Conservation (phyloP, 2,329 filamentous ascomycete species). For the Colletotrichum melonis region DNA sequence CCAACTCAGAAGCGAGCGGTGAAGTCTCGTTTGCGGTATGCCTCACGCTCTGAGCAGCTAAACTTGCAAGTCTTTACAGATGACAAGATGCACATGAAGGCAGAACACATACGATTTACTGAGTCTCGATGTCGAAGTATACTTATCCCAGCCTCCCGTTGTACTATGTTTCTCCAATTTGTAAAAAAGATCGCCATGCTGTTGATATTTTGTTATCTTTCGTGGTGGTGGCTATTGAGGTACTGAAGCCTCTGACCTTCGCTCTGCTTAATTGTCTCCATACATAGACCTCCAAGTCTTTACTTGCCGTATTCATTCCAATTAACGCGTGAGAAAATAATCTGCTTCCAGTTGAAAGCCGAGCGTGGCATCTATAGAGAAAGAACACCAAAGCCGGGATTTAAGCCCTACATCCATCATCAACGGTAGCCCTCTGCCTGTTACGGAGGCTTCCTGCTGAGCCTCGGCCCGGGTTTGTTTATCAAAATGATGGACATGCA, state of each 20-base stretch:
- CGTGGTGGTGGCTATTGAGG: background rate
- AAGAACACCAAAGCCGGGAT: background rate
- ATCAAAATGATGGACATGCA: background rate
- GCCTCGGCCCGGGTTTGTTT: background rate
- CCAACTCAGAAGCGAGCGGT: background rate
- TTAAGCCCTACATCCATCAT: constrained; percentile 32
- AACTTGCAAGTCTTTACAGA: background rate
- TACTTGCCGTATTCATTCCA: background rate
- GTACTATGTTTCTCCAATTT: no score
- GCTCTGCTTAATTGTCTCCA: background rate
- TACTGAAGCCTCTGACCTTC: background rate
- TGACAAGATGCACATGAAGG: background rate
- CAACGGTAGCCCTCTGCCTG: constrained; percentile 36
- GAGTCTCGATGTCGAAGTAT: no score
- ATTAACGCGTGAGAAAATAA: background rate
- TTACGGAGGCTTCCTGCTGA: constrained; percentile 22
- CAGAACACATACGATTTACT: background rate
- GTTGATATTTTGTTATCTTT: background rate
- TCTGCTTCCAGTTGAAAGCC: no score
- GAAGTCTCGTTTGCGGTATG: background rate
- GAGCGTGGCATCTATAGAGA: background rate
- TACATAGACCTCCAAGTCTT: background rate
- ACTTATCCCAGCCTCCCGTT: no score
- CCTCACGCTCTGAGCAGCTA: background rate
- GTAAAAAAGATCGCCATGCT: no score